Conservation (phyloP, 371 early-diverging fungal genomes). For the Mycotypha africana region DNA sequence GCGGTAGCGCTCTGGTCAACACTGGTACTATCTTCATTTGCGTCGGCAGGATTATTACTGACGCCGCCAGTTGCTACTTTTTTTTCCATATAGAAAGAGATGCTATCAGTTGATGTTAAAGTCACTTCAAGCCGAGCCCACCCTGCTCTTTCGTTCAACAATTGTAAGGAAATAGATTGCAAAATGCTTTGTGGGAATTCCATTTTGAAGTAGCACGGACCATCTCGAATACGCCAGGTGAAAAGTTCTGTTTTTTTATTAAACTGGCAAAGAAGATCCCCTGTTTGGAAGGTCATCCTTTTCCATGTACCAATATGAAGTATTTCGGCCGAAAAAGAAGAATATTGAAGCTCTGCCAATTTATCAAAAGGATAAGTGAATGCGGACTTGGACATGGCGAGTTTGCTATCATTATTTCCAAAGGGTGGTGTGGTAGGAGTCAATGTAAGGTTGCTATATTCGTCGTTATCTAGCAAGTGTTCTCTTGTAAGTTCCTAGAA, state of each 20-base stretch:
- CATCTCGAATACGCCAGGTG: slow-evolving; percentile 66
- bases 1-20: too few relatives aligned
- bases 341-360: too few relatives aligned
- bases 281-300: slow-evolving; percentile 49
- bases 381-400: too few relatives aligned
- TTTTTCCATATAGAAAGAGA: slow-evolving; percentile 62
- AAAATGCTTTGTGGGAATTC: slow-evolving; percentile 55
- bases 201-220: slow-evolving; percentile 64
- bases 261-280: slow-evolving; percentile 59
- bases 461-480: too few relatives aligned
- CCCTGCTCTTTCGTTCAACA: slow-evolving; percentile 18
- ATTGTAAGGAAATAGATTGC: slow-evolving; percentile 44
- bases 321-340: slow-evolving; percentile 30
- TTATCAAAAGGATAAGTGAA: too few relatives aligned
- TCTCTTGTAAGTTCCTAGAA: too few relatives aligned
- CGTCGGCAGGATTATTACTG: too few relatives aligned
- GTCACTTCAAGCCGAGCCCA: slow-evolving; percentile 33
- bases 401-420: too few relatives aligned
- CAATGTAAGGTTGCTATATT: too few relatives aligned
- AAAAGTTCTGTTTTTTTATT: slow-evolving; percentile 48
- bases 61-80: too few relatives aligned
- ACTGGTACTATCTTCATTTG: too few relatives aligned
- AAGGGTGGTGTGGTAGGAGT: too few relatives aligned
- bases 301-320: slow-evolving; percentile 78
- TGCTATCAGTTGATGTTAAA: slow-evolving; percentile 17